Evolutionary conservation across 2,329 filamentous ascomycete species (phyloP).

Genomic region (Fusarium sambucinum): DNA sequence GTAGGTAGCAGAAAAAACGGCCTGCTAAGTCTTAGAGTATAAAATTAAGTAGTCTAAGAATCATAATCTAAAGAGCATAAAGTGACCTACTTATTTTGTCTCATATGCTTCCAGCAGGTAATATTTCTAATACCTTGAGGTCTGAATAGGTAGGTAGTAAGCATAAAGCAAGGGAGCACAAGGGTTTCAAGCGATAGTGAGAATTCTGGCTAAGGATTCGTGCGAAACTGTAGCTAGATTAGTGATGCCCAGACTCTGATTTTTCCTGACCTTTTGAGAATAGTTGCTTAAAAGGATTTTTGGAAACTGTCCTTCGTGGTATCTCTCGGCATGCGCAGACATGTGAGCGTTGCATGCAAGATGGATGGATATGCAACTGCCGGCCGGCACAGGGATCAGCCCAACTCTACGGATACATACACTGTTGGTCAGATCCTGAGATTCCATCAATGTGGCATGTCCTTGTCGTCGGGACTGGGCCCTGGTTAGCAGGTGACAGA

Average conservation of each 20-base stretch:
- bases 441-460: conserved; percentile 23
- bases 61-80: too few species aligned
- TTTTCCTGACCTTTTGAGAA: not conserved
- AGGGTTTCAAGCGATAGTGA: conserved; percentile 3
- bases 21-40: too few species aligned
- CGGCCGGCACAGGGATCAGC: conserved; percentile 7
- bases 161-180: conserved; percentile 35
- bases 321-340: not conserved
- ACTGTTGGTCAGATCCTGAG: conserved; percentile 19
- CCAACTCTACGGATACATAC: not conserved
- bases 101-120: too few species aligned
- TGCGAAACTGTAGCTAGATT: not conserved
- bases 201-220: conserved; percentile 19
- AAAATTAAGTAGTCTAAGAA: too few species aligned
- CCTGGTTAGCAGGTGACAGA: too few species aligned
- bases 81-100: too few species aligned
- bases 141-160: too few species aligned
- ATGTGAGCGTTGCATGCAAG: not conserved
- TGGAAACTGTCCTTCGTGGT: not conserved
- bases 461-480: conserved; percentile 11
- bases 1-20: too few species aligned
- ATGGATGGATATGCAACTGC: conserved; percentile 11
- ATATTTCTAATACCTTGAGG: too few species aligned
- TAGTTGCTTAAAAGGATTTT: not conserved
- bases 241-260: not conserved